Conservation (phyloP, 2,329 filamentous ascomycete genomes). For the Aspergillus fischeri region DNA sequence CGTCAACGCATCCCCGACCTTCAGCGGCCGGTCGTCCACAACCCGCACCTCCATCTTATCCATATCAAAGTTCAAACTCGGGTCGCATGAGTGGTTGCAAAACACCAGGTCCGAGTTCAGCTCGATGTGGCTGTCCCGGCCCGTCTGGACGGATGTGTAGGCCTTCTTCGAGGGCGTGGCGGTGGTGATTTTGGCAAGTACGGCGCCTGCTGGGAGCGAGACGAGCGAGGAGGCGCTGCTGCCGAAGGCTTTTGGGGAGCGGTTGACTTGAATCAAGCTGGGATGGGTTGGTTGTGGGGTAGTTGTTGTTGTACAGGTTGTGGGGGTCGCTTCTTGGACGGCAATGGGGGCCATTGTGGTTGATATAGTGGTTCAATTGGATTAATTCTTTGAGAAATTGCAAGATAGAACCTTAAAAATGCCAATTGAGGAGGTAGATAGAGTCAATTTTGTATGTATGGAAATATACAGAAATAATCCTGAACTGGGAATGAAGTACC, state of each 20-base stretch:
- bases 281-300: slow-evolving; percentile 24
- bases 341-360: slow-evolving; percentile 16
- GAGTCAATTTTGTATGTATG: too few species aligned
- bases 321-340: slow-evolving; percentile 18
- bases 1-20: slow-evolving; percentile 40
- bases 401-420: too few species aligned
- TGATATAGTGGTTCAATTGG: neutral
- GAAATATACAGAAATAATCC: neutral
- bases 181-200: slow-evolving; percentile 46
- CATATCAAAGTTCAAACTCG: slow-evolving; percentile 53
- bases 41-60: slow-evolving; percentile 38
- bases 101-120: slow-evolving; percentile 55
- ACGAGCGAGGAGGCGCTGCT: slow-evolving; percentile 46
- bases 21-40: slow-evolving; percentile 35
- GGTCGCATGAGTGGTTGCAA: slow-evolving; percentile 55
- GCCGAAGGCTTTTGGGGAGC: slow-evolving; percentile 31
- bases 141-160: slow-evolving; percentile 52
- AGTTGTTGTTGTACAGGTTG: slow-evolving; percentile 4
- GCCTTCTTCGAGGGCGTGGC: slow-evolving; percentile 43
- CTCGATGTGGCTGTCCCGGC: slow-evolving; percentile 49
- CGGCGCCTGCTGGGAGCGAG: slow-evolving; percentile 46
- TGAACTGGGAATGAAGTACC: neutral
- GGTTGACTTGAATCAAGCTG: slow-evolving; percentile 23
- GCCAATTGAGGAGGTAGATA: too few species aligned
- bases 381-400: neutral